phyloP scores from a whole-genome alignment of 371 early-diverging fungal species.

The Mortierella polycephala region DNA sequence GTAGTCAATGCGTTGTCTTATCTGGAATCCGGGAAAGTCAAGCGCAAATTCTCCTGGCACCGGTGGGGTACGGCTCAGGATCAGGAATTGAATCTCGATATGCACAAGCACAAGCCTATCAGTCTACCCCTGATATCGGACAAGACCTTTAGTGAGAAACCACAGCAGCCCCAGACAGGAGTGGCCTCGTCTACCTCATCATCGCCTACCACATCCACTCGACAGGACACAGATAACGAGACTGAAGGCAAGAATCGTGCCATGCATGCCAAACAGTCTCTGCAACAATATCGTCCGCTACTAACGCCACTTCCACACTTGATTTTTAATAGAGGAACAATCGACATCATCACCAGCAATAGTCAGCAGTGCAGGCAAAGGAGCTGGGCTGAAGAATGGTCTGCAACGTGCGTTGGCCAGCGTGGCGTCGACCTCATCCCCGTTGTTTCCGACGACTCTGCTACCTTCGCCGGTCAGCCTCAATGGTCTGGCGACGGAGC shows the following conservation, averaged over 20 bases:
- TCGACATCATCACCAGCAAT: constrained; percentile 4
- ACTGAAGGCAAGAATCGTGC: constrained; percentile 6
- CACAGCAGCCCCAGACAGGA: constrained; percentile 8
- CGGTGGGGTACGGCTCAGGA: constrained; percentile 59
- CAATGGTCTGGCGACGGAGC: constrained; percentile 30
- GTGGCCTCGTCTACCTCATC: constrained; percentile 22
- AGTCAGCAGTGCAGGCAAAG: not conserved
- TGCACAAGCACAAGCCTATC: constrained; percentile 39
- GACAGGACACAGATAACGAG: constrained; percentile 22
- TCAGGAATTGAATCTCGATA: constrained; percentile 35
- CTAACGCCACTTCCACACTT: constrained; percentile 1
- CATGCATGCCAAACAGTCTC: not conserved
- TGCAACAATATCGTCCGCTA: not conserved
- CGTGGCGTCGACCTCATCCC: constrained; percentile 1
- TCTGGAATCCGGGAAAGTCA: constrained; percentile 57
- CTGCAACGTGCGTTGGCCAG: constrained; percentile 21
- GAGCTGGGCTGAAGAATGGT: constrained; percentile 30
- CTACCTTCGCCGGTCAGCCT: constrained; percentile 48
- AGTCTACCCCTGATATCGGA: constrained; percentile 34
- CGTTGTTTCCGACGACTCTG: constrained; percentile 11
- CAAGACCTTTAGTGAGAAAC: constrained; percentile 18
- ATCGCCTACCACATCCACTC: constrained; percentile 35
- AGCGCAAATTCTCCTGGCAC: constrained; percentile 60
- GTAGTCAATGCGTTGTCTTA: constrained; percentile 58
- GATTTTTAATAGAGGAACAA: not conserved